Conservation (phyloP, 441 rosid genomes). For the Metrosideros polymorpha region DNA sequence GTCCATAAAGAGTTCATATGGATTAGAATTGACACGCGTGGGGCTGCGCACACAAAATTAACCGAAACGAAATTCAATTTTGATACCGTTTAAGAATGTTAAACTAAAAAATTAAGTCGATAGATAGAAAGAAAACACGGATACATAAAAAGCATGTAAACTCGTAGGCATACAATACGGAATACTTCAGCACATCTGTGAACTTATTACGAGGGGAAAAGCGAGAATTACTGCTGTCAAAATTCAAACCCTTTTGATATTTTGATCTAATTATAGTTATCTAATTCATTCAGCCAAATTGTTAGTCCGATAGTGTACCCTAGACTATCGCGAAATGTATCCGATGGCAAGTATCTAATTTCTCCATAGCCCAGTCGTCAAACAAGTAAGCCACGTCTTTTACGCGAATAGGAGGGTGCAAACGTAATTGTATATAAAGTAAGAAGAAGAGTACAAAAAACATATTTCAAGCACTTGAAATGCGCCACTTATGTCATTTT, state of each 20-base stretch:
- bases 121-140: neutral
- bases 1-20: neutral
- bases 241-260: neutral
- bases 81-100: neutral
- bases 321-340: neutral
- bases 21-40: neutral
- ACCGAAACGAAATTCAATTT: too few species aligned
- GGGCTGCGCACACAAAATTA: too few species aligned
- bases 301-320: neutral
- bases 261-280: neutral
- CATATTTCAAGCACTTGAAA: neutral
- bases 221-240: neutral
- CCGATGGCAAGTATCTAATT: neutral
- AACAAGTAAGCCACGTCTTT: neutral
- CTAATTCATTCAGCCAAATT: neutral
- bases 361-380: neutral
- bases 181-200: neutral
- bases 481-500: neutral
- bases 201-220: neutral
- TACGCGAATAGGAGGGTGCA: neutral
- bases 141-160: neutral
- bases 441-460: neutral
- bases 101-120: neutral
- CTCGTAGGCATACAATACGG: neutral
- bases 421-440: neutral